These are phyloP conservation scores for Castanea mollissima DNA, from an alignment of 306 rosid genomes.

Conservation along the genomic window DNA sequence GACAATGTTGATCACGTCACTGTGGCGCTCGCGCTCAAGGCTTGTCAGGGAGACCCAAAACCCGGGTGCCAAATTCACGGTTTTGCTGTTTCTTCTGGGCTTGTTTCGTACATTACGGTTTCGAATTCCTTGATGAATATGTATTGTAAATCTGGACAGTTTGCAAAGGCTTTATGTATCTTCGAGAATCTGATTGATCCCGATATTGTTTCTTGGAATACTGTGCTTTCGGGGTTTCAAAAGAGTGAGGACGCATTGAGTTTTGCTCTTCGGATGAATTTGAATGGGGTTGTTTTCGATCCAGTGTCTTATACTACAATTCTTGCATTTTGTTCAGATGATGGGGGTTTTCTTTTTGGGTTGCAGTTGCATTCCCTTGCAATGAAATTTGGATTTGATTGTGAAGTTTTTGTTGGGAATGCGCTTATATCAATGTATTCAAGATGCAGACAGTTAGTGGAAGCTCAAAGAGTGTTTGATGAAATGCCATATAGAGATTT, in stretches of 20 bases:
- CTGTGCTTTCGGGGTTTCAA: conserved; percentile 68
- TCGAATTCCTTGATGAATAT: conserved; percentile 78
- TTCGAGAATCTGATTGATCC: conserved; percentile 53
- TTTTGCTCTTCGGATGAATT: conserved; percentile 59
- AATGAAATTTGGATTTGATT: conserved; percentile 48
- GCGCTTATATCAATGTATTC: conserved; percentile 74
- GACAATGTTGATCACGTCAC: conserved; percentile 39
- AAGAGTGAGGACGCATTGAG: conserved; percentile 54
- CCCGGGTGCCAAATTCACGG: conserved; percentile 67
- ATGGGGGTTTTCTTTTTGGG: conserved; percentile 55
- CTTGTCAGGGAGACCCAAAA: conserved; percentile 54
- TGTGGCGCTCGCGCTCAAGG: conserved; percentile 63
- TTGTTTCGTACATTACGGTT: conserved; percentile 39
- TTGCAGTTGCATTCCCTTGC: conserved; percentile 63
- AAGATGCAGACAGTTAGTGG: conserved; percentile 47
- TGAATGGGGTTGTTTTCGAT: conserved; percentile 54
- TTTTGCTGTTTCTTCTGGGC: conserved; percentile 43
- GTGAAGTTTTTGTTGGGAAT: conserved; percentile 75
- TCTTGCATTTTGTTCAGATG: conserved; percentile 58
- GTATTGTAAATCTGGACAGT: conserved; percentile 62
- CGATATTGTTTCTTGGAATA: conserved; percentile 84
- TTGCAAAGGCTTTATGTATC: conserved; percentile 43
- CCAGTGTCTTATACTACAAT: conserved; percentile 64
- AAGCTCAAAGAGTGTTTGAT: conserved; percentile 61
- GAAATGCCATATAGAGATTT: conserved; percentile 60